phyloP scores from a whole-genome alignment of 2,329 filamentous ascomycete species.

The Fusarium sublunatum region DNA sequence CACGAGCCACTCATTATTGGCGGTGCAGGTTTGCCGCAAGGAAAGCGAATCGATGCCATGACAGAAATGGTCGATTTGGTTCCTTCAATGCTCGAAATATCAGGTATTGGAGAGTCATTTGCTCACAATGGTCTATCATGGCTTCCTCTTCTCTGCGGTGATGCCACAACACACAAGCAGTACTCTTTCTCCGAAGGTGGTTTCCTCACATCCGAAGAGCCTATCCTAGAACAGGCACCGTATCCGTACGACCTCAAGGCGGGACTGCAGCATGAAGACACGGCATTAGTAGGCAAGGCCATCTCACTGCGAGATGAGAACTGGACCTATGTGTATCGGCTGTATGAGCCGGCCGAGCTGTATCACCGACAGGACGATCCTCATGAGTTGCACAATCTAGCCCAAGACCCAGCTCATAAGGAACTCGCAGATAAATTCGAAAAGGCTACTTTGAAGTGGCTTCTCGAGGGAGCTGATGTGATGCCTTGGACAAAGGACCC shows the following conservation, averaged over 20 bases:
- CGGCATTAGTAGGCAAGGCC: conserved; percentile 56
- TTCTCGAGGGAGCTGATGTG: conserved; percentile 51
- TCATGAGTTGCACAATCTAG: conserved; percentile 55
- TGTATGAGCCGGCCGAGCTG: conserved; percentile 59
- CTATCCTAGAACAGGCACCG: conserved; percentile 55
- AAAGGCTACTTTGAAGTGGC: conserved; percentile 52
- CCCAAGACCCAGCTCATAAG: conserved; percentile 43
- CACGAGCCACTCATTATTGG: conserved; percentile 59
- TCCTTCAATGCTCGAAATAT: conserved; percentile 56
- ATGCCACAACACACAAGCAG: conserved; percentile 49
- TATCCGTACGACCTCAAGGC: conserved; percentile 61
- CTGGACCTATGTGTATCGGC: conserved; percentile 58
- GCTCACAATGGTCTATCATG: conserved; percentile 55
- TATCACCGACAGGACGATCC: conserved; percentile 54
- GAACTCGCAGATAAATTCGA: conserved; percentile 31
- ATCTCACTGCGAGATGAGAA: conserved; percentile 51
- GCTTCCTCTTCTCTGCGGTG: conserved; percentile 45
- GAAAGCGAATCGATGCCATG: conserved; percentile 50
- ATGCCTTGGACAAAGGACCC: conserved; percentile 52
- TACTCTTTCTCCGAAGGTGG: conserved; percentile 59
- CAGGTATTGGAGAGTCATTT: conserved; percentile 53
- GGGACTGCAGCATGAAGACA: conserved; percentile 58
- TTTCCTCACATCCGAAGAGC: conserved; percentile 58
- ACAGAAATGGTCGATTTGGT: conserved; percentile 60
- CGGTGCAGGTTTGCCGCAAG: conserved; percentile 54